Evolutionary conservation across 495 filamentous ascomycete species (phyloP), one percentile per base, ranked within the genome.

Genomic region (Penicillium antarcticum): DNA sequence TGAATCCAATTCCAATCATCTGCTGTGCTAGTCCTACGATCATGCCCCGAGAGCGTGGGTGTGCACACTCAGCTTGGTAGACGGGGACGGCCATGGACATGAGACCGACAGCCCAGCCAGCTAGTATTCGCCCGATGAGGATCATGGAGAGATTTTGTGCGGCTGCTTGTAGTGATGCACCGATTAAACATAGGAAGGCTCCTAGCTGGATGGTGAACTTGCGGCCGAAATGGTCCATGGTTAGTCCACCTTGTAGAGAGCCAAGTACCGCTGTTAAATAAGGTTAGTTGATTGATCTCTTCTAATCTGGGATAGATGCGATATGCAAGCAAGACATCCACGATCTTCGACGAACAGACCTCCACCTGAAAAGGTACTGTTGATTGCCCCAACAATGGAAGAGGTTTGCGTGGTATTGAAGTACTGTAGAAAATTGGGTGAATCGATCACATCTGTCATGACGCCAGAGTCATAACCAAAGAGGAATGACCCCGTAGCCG

Each of bases 41-140:
- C 24, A 82, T 63, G 18, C 80, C 82, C 61, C 76, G 72, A 35
- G 74, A 78, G 29, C 73, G 71, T 9, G 74, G 74, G 41, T 78
- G 70, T 1, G 77, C 70, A 62, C 75, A 75, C 57, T 82, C 79
- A 2, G 80, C 76, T 12, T 82, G 65, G 59, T 81, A 83, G 18
- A 85, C 79, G 8, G 80, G 82, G 41, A 83, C 79, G 39, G 80
- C 73, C 72, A 80, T 82, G 32, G 68, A 75, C 60, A 81, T 72
- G 29, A 81, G 68, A 39, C 81, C 83, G 44, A 86, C 77, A 19
- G 81, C 84, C 67, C 80, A 77, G 12, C 84, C 82, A 2, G 80
- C 75, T 5, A 86, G 66, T 42, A 86, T 82, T 32, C 84, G 80
- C 6, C 84, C 84, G 35, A 80, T 68, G 11, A 85, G 72, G 53